Evolutionary conservation across 306 rosid genomes (phyloP), one percentile per base, ranked within the genome.

Genomic region (Vigna unguiculata): DNA sequence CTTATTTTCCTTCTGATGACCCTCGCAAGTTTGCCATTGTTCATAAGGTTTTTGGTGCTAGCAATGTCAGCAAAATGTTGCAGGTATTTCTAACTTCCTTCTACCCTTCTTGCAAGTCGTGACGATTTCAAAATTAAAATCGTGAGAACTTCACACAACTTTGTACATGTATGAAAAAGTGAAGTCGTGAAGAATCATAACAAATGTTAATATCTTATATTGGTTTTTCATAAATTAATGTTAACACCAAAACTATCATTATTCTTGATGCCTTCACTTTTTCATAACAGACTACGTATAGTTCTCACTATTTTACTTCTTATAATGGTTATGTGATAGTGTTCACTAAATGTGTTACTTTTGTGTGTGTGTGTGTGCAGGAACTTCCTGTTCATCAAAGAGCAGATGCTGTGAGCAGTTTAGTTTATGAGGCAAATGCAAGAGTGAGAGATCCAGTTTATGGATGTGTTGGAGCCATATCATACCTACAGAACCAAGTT

Each of bases 1-100:
- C 97, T 78, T 92, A 84, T 34, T 92, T 92, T 78, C 97, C 95
- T 51, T 79, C 97, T 0, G 88, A 90, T 73, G 93, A 92, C 9
- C 91, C 91, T 11, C 89, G 83, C 15, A 92, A 90, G 82, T 92
- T 92, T 71, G 87, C 97, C 84, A 87, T 85, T 83, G 97, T 92
- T 32, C 97, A 92, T 83, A 92, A 92, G 89, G 90, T 92, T 43
- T 92, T 92, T 75, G 95, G 97, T 62, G 97, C 97, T 40, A 92
- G 97, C 87, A 92, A 92, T 80, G 81, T 92, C 84, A 90, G 91
- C 82, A 92, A 92, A 78, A 92, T 92, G 91, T 78, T 92, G 12
- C 96, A 90, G 96, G 97, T 85, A 13, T 58, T n/a, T 25, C 64
- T 25, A 11, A 24, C n/a, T 58, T 58, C 19, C 38, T 13, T 57